Percentiles rank a stretch among this genome's conserved stretches.
These are phyloP conservation scores for Grifola frondosa DNA, from an alignment of 1,284 basidiomycete species.

Conservation along the genomic window DNA sequence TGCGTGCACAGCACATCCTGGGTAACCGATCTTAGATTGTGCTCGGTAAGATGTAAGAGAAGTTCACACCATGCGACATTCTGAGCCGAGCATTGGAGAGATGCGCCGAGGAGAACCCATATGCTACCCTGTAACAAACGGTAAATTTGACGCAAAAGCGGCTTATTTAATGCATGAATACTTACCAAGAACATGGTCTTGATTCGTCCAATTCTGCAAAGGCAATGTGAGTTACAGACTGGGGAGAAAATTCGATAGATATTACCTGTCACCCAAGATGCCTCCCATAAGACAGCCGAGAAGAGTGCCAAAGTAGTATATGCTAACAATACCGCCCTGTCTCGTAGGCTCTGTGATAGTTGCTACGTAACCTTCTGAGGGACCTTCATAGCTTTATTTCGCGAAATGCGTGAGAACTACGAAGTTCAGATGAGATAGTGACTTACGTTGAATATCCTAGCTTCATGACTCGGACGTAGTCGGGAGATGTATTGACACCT, in stretches of 20 bases:
- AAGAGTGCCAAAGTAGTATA: slow-evolving; percentile 50
- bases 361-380: slow-evolving; percentile 45
- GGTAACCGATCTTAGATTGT: neutral
- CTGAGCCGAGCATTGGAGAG: slow-evolving; percentile 51
- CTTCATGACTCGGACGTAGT: slow-evolving; percentile 46
- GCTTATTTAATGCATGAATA: neutral
- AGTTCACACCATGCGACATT: slow-evolving; percentile 47
- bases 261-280: slow-evolving; percentile 38
- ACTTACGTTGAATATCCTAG: slow-evolving; percentile 39
- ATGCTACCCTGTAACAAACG: slow-evolving; percentile 32
- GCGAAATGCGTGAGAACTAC: neutral
- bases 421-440: neutral
- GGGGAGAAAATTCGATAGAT: neutral
- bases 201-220: slow-evolving; percentile 40
- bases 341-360: slow-evolving; percentile 49
- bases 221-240: neutral
- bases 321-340: slow-evolving; percentile 53
- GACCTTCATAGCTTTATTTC: slow-evolving; percentile 39
- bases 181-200: slow-evolving; percentile 42
- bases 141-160: neutral
- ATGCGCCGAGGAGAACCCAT: slow-evolving; percentile 48
- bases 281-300: slow-evolving; percentile 50
- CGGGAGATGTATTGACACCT: slow-evolving; percentile 49
- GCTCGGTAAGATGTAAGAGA: too few relatives aligned
- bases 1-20: slow-evolving; percentile 51